These are phyloP conservation scores for Sphagnurus paluster DNA, from an alignment of 1,284 basidiomycete genomes.

Conservation along the genomic window DNA sequence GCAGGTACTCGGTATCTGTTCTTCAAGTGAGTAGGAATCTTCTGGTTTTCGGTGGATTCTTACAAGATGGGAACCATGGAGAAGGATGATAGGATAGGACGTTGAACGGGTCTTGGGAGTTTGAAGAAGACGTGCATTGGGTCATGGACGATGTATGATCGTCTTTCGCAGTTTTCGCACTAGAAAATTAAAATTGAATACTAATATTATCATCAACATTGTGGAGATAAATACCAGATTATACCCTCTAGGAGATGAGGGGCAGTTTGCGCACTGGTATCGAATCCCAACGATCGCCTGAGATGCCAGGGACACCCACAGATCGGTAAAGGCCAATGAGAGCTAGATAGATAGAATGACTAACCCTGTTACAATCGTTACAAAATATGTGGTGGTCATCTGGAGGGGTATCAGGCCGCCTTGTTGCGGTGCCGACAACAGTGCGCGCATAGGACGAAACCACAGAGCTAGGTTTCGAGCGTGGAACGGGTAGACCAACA, in stretches of 20 bases:
- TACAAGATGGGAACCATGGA: conserved; percentile 74
- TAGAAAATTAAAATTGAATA: conserved; percentile 32
- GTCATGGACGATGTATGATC: conserved; percentile 79
- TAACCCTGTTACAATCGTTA: conserved; percentile 58
- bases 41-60: conserved; percentile 18
- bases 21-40: conserved; percentile 6
- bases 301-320: conserved; percentile 4
- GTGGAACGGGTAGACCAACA: conserved; percentile 40
- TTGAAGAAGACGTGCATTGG: conserved; percentile 87
- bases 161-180: conserved; percentile 79
- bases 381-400: conserved; percentile 61
- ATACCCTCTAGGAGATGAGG: conserved; percentile 60
- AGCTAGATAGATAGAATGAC: conserved; percentile 21
- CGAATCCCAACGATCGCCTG: conserved; percentile 69
- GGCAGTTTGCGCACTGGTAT: conserved; percentile 78
- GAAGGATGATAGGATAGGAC: conserved; percentile 58
- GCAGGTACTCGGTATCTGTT: conserved; percentile 67
- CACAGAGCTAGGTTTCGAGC: conserved; percentile 56
- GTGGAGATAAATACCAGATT: conserved; percentile 51
- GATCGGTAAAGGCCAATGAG: not conserved
- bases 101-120: conserved; percentile 73
- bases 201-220: not conserved
- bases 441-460: conserved; percentile 65
- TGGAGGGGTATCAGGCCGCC: conserved; percentile 31
- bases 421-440: conserved; percentile 52